These are phyloP conservation scores for Vickermania spadyakhi DNA, from an alignment of 208 protist genomes.

Conservation along the genomic window DNA sequence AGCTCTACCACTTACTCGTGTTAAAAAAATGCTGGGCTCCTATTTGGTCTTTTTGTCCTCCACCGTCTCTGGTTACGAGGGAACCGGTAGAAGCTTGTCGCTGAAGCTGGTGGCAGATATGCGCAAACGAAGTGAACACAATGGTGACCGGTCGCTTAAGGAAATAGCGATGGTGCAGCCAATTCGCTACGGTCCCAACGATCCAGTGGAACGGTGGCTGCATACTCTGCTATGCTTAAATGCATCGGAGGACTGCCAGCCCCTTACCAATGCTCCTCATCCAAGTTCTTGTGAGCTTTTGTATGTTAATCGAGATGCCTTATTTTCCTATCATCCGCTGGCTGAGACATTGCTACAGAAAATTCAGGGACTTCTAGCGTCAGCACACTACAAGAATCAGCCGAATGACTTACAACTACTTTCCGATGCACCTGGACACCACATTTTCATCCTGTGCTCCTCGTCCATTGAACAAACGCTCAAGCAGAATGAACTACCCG, in stretches of 20 bases:
- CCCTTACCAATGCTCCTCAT: constrained; percentile 74
- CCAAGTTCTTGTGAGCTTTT: constrained; percentile 96
- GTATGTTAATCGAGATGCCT: constrained; percentile 97
- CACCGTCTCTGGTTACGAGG: constrained; percentile 99
- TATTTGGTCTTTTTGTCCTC: constrained; percentile 99
- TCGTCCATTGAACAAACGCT: background rate
- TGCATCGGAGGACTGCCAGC: constrained; percentile 72
- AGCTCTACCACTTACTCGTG: constrained; percentile 98
- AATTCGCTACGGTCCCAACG: constrained; percentile 95
- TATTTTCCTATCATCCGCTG: constrained; percentile 98
- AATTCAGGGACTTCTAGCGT: constrained; percentile 94
- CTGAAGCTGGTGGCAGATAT: constrained; percentile 99
- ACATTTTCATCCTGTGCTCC: constrained; percentile 97
- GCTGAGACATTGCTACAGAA: constrained; percentile 92
- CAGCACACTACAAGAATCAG: constrained; percentile 99
- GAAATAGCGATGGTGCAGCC: constrained; percentile 95
- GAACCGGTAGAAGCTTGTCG: constrained; percentile 98
- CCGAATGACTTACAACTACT: constrained; percentile 99
- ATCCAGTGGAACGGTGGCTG: constrained; percentile 98
- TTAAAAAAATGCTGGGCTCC: constrained; percentile 94
- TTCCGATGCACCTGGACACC: constrained; percentile 98
- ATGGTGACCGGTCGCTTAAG: constrained; percentile 65
- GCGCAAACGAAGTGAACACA: constrained; percentile 44
- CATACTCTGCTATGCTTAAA: constrained; percentile 96
- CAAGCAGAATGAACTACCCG: constrained; percentile 67